Percentiles rank a stretch among this genome's conserved stretches.
Evolutionary conservation across 2,329 filamentous ascomycete genomes (phyloP).

Genomic region (Anthostomella pinea): DNA sequence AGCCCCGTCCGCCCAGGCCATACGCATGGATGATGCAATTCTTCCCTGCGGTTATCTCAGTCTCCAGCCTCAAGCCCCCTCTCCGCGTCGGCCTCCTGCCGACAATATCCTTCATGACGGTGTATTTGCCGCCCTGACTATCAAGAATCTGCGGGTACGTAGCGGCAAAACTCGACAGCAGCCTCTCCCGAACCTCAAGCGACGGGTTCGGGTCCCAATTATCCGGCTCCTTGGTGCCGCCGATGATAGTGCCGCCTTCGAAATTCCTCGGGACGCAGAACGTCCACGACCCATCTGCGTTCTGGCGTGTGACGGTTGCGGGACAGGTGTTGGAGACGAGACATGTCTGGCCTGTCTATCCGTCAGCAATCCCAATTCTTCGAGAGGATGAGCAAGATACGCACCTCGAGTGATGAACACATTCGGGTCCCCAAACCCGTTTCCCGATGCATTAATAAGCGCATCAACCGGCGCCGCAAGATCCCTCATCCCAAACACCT

Average conservation of each 20-base stretch:
- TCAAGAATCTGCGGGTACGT: constrained; percentile 29
- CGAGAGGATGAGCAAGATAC: constrained; percentile 5
- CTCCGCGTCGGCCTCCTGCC: constrained; percentile 44
- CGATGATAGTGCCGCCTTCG: constrained; percentile 62
- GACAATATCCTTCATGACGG: constrained; percentile 41
- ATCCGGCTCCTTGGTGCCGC: constrained; percentile 61
- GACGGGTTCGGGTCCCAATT: constrained; percentile 53
- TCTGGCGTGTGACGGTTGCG: constrained; percentile 55
- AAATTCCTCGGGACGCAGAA: constrained; percentile 62
- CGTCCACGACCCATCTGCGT: constrained; percentile 59
- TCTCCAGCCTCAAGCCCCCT: constrained; percentile 51
- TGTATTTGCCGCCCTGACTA: constrained; percentile 26
- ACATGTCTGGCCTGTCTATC: constrained; percentile 42
- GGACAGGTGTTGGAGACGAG: constrained; percentile 37
- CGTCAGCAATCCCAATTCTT: constrained; percentile 1
- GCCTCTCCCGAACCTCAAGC: constrained; percentile 39
- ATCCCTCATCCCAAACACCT: constrained; percentile 37
- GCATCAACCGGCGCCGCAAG: constrained; percentile 26
- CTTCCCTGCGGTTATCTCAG: constrained; percentile 36
- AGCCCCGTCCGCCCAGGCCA: constrained; percentile 59
- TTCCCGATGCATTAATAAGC: constrained; percentile 46
- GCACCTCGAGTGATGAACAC: constrained; percentile 43
- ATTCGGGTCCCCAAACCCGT: constrained; percentile 41
- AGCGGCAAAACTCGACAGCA: constrained; percentile 40
- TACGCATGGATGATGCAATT: constrained; percentile 52